phyloP scores from a whole-genome alignment of 108 stramenopile genomes.

The Nannochloropsis gaditana region DNA sequence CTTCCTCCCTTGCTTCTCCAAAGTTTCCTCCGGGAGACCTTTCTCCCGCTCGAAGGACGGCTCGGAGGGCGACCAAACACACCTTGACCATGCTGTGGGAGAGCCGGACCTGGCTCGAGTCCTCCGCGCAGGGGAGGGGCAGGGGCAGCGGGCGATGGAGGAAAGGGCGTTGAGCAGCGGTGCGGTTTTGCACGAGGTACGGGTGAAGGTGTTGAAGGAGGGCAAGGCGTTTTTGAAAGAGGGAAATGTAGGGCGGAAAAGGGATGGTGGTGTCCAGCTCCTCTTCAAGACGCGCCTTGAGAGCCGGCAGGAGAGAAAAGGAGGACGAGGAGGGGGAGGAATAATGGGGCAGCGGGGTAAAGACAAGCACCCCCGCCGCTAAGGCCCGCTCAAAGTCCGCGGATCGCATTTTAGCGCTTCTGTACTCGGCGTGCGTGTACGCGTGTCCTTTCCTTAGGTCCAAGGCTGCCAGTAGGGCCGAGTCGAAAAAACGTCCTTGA shows the following conservation, averaged over 20 bases:
- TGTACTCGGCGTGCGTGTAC: background rate
- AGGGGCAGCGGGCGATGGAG: background rate
- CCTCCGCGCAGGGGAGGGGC: background rate
- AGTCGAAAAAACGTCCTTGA: background rate
- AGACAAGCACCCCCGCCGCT: background rate
- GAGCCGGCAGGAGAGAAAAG: background rate
- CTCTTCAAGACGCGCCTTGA: background rate
- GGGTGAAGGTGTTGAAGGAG: background rate
- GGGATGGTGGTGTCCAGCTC: background rate
- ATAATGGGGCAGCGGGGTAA: background rate
- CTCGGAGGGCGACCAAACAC: background rate
- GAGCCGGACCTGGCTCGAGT: background rate
- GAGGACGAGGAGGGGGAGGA: background rate
- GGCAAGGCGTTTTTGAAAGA: slow-evolving; percentile 14
- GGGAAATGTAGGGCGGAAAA: background rate
- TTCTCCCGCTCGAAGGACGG: background rate
- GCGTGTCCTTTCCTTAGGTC: background rate
- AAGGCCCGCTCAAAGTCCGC: background rate
- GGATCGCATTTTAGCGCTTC: background rate
- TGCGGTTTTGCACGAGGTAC: background rate
- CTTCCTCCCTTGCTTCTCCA: too few relatives aligned
- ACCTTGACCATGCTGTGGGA: slow-evolving; percentile 5
- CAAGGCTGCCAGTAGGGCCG: background rate
- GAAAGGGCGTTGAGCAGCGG: background rate
- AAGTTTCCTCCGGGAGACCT: too few relatives aligned